Base-by-base conservation (phyloP, 768 basidiomycete genomes). In the Mycena pura region DNA sequence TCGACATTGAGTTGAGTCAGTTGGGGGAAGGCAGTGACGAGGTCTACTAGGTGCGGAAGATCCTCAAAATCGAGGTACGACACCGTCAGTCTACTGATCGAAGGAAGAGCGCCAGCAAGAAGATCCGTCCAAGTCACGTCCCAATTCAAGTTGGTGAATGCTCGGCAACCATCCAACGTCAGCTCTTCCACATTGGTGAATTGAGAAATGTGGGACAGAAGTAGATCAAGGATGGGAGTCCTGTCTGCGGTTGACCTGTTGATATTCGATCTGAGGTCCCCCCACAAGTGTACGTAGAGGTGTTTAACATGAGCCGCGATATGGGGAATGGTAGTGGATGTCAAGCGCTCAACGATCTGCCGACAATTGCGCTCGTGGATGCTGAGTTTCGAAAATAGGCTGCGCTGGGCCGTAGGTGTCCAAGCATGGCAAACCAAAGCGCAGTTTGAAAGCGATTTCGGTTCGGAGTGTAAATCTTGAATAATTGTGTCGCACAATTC, bases 351-450 rank as follows among this genome's bases (percentile, higher is more conserved):
- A 29, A 57, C 21, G 25, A 65, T 57, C 15, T 56, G 41, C 2
- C 41, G 11, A 17, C 44, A 48, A 52, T 65, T 62, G 4, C 36
- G 25, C 32, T 65, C 60, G 17, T 62, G 28, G 10, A 65, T 52
- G 39, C 10, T 28, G 49, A 65, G 52, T 29, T 40, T 57, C 14
- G 51, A 52, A 31, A 65, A 57, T 13, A 62, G 46, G 24, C 22
- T 31, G 15, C 64, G 60, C 22, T 62, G 64, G 27, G 56, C 40
- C 25, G 50, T 17, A n/a, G 50, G 31, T 6, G 32, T 32, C 60
- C 64, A 65, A 14, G 55, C 11, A 19, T 51, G 64, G 29, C 44
- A 57, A n/a, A 61, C 64, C 31, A 65, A 46, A 21, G 64, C 59
- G 31, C 64, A 65, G 19, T 36, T 54, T 36, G 29, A 21, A 14